Base-by-base conservation (phyloP, 2,329 filamentous ascomycete species). In the Dryadomyces quercus-mongolicae region DNA sequence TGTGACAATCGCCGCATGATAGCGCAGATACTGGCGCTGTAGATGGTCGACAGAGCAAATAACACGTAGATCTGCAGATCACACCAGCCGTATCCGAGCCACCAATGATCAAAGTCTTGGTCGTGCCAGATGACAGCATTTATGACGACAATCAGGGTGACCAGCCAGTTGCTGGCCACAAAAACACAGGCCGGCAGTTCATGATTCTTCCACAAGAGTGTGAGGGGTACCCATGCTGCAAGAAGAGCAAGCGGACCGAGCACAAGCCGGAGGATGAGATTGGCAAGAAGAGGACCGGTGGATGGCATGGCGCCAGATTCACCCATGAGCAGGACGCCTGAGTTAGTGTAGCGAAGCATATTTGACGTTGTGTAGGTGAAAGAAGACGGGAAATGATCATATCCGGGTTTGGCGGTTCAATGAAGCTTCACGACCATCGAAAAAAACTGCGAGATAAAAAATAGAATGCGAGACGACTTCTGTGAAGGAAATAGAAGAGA, bases 181-280 rank as follows among this genome's bases (percentile, higher is more conserved):
- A 80, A 70, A 52, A 77, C 65, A 56, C 70, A 67, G 42, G 75
- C 78, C 2, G 76, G 72, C 55, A 81, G 71, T 62, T 82, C 78
- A 21, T 76, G 73, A 54, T 78, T 76, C 45, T 71, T 69, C 62
- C 68, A 69, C 40, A 82, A 71, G 0, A 78, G 67, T 3, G 69
- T 68, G 2, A 80, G 66, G 1, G 78, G 79, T 1, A 81, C 74
- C 60, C 74, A 68, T 54, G 72, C 77, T 49, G 73, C 61, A 12
- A 74, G 21, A 34, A 73, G 72, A 51, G 72, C 71, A 13, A 74
- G 1, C 46, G 74, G 58, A 18, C 71, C 71, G 18, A 81, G 63
- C 38, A 73, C 54, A 18, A 80, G 68, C n/a, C 78, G 71, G 53
- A 68, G 67, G 53, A 75, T 60, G 45, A 78, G 66, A 66, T 81